Percentiles rank a stretch among this genome's conserved stretches.
Conservation (phyloP, 768 basidiomycete species). For the Termitomyces sp. region DNA sequence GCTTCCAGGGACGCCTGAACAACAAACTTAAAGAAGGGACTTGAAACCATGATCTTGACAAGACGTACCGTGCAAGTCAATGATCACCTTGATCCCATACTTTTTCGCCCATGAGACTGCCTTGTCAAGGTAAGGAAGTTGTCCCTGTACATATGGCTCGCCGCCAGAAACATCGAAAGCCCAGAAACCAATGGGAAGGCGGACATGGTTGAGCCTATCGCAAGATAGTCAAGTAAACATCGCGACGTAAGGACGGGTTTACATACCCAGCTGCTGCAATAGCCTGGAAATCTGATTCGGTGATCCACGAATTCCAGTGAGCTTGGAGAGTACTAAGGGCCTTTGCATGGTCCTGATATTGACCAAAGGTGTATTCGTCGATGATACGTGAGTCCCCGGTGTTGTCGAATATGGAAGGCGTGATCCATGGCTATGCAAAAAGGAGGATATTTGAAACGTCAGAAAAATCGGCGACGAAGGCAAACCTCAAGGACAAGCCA, state of each 20-base stretch:
- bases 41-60: not conserved
- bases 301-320: constrained; percentile 86
- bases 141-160: constrained; percentile 76
- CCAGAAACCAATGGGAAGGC: constrained; percentile 88
- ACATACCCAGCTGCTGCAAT: constrained; percentile 72
- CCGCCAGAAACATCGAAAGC: constrained; percentile 75
- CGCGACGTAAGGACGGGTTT: not conserved
- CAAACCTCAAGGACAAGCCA: constrained; percentile 44
- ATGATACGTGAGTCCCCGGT: constrained; percentile 55
- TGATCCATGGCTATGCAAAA: constrained; percentile 62
- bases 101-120: constrained; percentile 67
- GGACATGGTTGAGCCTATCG: constrained; percentile 74
- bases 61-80: constrained; percentile 62
- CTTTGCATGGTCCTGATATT: constrained; percentile 44
- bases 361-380: constrained; percentile 78
- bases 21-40: not conserved
- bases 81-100: constrained; percentile 71
- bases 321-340: constrained; percentile 48
- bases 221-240: not conserved
- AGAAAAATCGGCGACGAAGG: not conserved
- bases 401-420: constrained; percentile 67
- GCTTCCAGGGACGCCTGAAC: constrained; percentile 68
- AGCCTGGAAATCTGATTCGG: constrained; percentile 67
- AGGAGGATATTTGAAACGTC: constrained; percentile 5
- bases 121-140: constrained; percentile 60